phyloP scores from a whole-genome alignment of 306 rosid genomes.

The Rubus parviflorus region DNA sequence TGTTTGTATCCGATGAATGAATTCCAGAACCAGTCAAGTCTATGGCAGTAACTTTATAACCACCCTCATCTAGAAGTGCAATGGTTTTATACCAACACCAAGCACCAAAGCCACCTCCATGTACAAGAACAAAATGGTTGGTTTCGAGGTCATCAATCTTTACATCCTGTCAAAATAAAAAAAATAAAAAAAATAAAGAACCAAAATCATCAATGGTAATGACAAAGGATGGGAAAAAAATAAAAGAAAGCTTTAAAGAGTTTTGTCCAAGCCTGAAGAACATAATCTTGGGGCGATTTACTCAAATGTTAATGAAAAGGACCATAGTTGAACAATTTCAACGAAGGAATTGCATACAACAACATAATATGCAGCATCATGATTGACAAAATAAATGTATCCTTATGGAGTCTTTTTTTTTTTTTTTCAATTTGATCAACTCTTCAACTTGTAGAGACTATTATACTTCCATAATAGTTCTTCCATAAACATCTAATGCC shows the following conservation, averaged over 20 bases:
- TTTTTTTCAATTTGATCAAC: background rate
- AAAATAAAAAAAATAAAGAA: slow-evolving; percentile 14
- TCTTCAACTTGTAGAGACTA: background rate
- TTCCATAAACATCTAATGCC: too few relatives aligned
- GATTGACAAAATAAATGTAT: background rate
- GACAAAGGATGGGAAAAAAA: slow-evolving; percentile 9
- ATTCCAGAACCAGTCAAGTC: slow-evolving; percentile 95
- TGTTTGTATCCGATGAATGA: slow-evolving; percentile 73
- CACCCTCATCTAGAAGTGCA: slow-evolving; percentile 87
- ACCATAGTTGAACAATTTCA: background rate
- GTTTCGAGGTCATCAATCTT: slow-evolving; percentile 87
- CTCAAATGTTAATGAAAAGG: background rate
- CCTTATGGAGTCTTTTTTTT: background rate
- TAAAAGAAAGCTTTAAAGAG: too few relatives aligned
- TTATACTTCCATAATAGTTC: background rate
- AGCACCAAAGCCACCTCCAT: slow-evolving; percentile 99
- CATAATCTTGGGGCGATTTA: background rate
- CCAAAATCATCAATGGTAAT: slow-evolving; percentile 8
- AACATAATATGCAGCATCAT: background rate
- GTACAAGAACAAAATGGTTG: slow-evolving; percentile 85
- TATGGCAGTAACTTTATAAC: slow-evolving; percentile 80
- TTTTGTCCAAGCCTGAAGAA: too few relatives aligned
- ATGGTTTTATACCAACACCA: slow-evolving; percentile 99
- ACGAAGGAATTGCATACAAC: background rate
- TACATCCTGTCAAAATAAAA: slow-evolving; percentile 55